phyloP scores from a whole-genome alignment of 164 flowering plant genomes.

The Warburgia ugandensis region DNA sequence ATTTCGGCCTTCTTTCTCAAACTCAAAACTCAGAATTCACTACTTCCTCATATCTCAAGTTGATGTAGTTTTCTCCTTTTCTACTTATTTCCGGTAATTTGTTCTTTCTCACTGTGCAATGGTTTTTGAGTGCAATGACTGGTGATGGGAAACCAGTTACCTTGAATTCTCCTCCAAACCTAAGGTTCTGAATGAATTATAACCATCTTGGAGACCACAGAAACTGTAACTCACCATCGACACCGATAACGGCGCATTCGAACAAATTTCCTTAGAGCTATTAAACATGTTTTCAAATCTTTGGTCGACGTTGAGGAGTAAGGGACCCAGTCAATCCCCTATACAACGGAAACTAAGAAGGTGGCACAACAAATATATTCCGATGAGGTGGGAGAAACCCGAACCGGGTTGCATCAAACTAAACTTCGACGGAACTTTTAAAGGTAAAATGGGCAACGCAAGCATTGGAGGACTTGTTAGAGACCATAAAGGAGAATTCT shows the following conservation, averaged over 20 bases:
- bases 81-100: no score
- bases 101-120: no score
- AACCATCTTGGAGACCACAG: no score
- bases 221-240: no score
- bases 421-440: conserved; percentile 67
- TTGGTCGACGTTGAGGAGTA: background rate
- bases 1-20: no score
- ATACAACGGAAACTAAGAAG: background rate
- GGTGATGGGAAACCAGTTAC: no score
- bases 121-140: no score
- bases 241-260: no score
- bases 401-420: conserved; percentile 59
- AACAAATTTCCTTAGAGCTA: no score
- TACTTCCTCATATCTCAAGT: background rate
- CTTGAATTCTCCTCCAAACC: background rate
- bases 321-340: background rate
- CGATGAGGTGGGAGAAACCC: conserved; percentile 52
- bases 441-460: conserved; percentile 27
- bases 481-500: conserved; percentile 53
- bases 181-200: no score
- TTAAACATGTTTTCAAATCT: background rate
- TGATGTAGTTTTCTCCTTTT: background rate
- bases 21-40: no score
- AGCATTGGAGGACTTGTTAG: conserved; percentile 75
- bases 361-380: background rate